Evolutionary conservation across 495 filamentous ascomycete species (phyloP).

Genomic region (Choiromyces venosus): DNA sequence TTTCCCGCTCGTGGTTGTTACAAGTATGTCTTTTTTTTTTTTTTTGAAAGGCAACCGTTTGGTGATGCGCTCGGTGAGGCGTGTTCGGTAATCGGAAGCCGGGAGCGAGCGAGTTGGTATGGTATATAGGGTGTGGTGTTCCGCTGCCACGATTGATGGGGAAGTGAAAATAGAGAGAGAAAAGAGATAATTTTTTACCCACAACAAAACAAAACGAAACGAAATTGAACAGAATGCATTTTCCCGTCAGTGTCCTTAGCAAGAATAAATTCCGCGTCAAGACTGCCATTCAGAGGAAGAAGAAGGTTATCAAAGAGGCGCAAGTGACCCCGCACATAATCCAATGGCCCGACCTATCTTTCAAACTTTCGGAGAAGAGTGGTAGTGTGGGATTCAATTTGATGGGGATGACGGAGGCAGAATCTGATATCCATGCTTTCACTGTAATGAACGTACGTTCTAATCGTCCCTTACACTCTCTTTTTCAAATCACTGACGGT

Average conservation of each 20-base stretch:
- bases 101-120: too few species aligned
- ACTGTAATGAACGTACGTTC: slow-evolving; percentile 30
- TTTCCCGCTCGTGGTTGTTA: too few species aligned
- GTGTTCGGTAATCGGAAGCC: too few species aligned
- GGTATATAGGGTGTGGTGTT: too few species aligned
- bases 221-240: background rate
- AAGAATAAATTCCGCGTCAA: background rate
- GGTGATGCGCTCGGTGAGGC: too few species aligned
- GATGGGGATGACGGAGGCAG: slow-evolving; percentile 43
- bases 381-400: slow-evolving; percentile 51
- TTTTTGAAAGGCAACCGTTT: too few species aligned
- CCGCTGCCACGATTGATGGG: too few species aligned
- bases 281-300: too few species aligned
- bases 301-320: too few species aligned
- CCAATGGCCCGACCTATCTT: background rate
- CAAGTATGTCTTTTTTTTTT: too few species aligned
- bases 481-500: background rate
- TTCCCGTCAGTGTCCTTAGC: background rate
- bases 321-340: too few species aligned
- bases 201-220: background rate
- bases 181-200: background rate
- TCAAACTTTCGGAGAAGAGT: too few species aligned
- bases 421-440: slow-evolving; percentile 39
- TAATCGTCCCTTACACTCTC: background rate
- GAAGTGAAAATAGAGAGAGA: background rate